phyloP scores from a whole-genome alignment of 257 asterid genomes.

The Salvia splendens region DNA sequence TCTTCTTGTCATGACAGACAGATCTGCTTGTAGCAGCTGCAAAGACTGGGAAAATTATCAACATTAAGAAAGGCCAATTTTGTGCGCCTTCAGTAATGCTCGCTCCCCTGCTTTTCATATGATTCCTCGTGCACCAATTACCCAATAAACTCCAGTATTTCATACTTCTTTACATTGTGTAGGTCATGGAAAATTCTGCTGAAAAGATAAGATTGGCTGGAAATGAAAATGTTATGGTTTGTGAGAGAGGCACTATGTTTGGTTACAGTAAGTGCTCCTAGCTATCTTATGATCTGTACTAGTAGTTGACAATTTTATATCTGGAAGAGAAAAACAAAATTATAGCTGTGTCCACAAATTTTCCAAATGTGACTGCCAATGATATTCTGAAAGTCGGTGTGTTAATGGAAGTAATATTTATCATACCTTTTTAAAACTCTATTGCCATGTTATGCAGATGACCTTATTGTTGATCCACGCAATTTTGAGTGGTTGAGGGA shows the following conservation, averaged over 20 bases:
- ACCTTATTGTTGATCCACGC: slow-evolving; percentile 96
- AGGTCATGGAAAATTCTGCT: slow-evolving; percentile 94
- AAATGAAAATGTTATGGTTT: slow-evolving; percentile 94
- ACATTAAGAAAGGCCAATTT: slow-evolving; percentile 93
- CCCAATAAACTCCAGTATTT: not conserved
- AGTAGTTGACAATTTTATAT: not conserved
- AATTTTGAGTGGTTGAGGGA: slow-evolving; percentile 98
- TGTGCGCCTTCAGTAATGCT: slow-evolving; percentile 78
- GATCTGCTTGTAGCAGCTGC: slow-evolving; percentile 97
- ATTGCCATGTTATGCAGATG: slow-evolving; percentile 59
- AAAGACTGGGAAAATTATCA: slow-evolving; percentile 80
- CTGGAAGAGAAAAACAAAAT: not conserved
- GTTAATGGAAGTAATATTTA: not conserved
- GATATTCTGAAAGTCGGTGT: not conserved
- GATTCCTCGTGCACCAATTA: not conserved
- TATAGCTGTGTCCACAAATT: not conserved
- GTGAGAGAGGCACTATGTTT: slow-evolving; percentile 99
- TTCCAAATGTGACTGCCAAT: not conserved
- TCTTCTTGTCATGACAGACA: slow-evolving; percentile 49
- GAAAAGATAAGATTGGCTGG: slow-evolving; percentile 95
- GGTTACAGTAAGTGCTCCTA: slow-evolving; percentile 70
- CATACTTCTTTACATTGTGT: slow-evolving; percentile 20
- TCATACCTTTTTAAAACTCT: not conserved
- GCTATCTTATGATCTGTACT: not conserved
- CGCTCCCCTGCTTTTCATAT: slow-evolving; percentile 8